phyloP scores from a whole-genome alignment of 2,329 filamentous ascomycete species.

The Triangularia setosa region DNA sequence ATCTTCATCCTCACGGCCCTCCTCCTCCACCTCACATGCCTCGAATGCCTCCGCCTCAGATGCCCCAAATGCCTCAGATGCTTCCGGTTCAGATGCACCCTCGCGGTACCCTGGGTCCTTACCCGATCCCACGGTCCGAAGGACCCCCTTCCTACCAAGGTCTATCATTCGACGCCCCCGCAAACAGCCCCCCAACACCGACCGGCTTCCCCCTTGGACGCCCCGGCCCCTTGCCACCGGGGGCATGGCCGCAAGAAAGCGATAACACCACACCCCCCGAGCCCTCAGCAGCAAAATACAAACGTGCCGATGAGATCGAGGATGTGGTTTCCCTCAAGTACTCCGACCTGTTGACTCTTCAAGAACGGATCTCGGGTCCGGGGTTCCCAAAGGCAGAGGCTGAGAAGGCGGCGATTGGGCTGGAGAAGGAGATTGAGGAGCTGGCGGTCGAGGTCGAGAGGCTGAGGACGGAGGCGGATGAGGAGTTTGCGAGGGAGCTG shows the following conservation, averaged over 20 bases:
- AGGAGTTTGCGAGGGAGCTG: conserved; percentile 43
- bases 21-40: not conserved
- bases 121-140: not conserved
- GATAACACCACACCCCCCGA: not conserved
- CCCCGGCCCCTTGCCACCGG: conserved; percentile 10
- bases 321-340: conserved; percentile 27
- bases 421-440: conserved; percentile 38
- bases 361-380: conserved; percentile 6
- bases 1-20: not conserved
- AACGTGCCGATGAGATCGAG: conserved; percentile 34
- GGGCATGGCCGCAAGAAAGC: conserved; percentile 15
- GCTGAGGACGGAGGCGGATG: conserved; percentile 44
- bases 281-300: conserved; percentile 36
- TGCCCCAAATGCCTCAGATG: conserved; percentile 6
- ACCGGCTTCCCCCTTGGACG: conserved; percentile 36
- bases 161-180: not conserved
- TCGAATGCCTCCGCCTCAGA: not conserved
- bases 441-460: conserved; percentile 37
- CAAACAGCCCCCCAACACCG: conserved; percentile 19
- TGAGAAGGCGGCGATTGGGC: conserved; percentile 23
- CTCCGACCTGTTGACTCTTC: conserved; percentile 25
- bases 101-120: not conserved
- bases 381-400: conserved; percentile 17
- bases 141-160: not conserved
- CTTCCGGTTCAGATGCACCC: not conserved